Evolutionary conservation across 1,284 basidiomycete species (phyloP).

Genomic region (Fistulina hepatica): DNA sequence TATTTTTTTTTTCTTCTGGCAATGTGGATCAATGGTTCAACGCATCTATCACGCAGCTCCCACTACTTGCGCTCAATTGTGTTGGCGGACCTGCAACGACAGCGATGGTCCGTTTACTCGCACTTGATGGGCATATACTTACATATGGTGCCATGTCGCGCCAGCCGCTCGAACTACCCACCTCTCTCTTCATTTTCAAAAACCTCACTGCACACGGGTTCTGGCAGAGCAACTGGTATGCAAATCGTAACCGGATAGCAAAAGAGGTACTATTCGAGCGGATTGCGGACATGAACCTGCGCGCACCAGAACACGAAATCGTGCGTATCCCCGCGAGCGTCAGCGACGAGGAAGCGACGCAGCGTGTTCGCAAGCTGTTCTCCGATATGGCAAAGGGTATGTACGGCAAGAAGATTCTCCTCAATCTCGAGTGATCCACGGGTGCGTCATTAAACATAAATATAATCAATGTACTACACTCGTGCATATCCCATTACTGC

Average conservation of each 20-base stretch:
- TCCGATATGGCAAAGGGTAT: no score
- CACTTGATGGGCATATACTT: conserved; percentile 32
- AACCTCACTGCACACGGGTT: conserved; percentile 63
- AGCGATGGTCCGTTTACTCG: conserved; percentile 47
- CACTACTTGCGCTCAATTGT: conserved; percentile 69
- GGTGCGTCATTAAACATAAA: no score
- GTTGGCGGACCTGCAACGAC: conserved; percentile 64
- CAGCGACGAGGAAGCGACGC: no score
- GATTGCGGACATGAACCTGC: conserved; percentile 46
- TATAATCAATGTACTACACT: no score
- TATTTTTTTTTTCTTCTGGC: conserved; percentile 13
- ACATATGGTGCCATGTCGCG: conserved; percentile 88
- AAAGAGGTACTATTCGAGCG: conserved; percentile 39
- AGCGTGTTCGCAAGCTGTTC: no score
- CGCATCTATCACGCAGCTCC: conserved; percentile 27
- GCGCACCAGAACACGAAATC: conserved; percentile 57
- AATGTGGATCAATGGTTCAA: neutral
- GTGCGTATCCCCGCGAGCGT: no score
- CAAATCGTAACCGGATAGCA: conserved; percentile 27
- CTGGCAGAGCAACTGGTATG: conserved; percentile 72
- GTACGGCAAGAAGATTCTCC: no score
- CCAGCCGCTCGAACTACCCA: conserved; percentile 66
- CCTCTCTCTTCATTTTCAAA: conserved; percentile 74
- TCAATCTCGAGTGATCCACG: no score
- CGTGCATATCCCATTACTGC: no score